Evolutionary conservation across 257 asterid genomes (phyloP).

Genomic region (Linaria vulgaris): DNA sequence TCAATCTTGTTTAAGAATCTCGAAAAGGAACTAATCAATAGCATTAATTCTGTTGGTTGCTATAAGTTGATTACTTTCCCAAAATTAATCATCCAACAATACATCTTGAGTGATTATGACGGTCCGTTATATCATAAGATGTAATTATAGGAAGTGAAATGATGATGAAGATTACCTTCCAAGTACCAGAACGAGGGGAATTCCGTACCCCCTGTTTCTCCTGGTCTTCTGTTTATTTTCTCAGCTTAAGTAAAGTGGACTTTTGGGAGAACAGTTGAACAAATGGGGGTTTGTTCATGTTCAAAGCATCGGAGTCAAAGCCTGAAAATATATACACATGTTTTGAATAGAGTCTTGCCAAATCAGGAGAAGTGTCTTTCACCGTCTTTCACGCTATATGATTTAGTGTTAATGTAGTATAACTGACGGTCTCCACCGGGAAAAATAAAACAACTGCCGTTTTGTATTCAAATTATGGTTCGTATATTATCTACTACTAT

Average conservation of each 20-base stretch:
- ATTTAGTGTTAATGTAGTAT: too few species aligned
- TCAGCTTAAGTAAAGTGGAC: neutral
- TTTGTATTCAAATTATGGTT: too few species aligned
- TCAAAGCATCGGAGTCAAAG: neutral
- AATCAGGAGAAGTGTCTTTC: slow-evolving; percentile 10
- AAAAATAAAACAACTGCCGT: too few species aligned
- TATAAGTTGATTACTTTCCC: neutral
- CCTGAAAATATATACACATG: neutral
- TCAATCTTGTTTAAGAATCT: neutral
- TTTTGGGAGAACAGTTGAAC: neutral
- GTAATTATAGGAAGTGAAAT: neutral
- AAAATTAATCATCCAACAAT: slow-evolving; percentile 8
- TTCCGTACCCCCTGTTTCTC: neutral
- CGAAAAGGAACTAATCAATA: too few species aligned
- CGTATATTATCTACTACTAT: too few species aligned
- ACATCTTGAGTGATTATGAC: neutral
- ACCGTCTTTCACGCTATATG: neutral
- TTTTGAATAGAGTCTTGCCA: slow-evolving; percentile 8
- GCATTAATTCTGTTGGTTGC: too few species aligned
- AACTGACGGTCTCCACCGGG: too few species aligned
- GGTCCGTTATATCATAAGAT: neutral
- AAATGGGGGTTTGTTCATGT: neutral
- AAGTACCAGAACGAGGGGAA: neutral
- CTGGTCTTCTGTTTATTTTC: neutral
- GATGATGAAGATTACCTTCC: slow-evolving; percentile 3